A percentile compares a stretch with the other conserved stretches of the same genome.
Evolutionary conservation across 768 basidiomycete species (phyloP).

Genomic region (Inosperma sp.): DNA sequence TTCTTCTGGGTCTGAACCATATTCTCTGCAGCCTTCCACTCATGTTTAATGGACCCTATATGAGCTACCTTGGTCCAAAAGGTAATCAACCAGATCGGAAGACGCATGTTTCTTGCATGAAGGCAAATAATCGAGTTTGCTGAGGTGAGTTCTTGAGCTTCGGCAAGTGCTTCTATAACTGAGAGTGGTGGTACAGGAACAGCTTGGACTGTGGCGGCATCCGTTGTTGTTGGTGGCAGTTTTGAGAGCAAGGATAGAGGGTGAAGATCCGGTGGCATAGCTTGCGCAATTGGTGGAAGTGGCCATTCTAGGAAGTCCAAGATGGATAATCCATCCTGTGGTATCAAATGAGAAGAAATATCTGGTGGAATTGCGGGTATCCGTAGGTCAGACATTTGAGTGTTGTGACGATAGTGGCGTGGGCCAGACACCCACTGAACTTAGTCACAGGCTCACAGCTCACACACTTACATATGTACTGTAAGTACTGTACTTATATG

Average conservation of each 20-base stretch:
- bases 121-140: neutral
- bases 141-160: neutral
- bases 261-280: too few relatives aligned
- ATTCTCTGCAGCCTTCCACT: neutral
- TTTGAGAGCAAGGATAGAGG: neutral
- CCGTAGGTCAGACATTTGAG: neutral
- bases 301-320: neutral
- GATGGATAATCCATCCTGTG: neutral
- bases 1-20: neutral
- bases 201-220: neutral
- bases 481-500: too few relatives aligned
- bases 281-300: neutral
- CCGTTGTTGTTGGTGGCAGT: neutral
- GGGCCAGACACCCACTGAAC: neutral
- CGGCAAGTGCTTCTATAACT: neutral
- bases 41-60: neutral
- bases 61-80: neutral
- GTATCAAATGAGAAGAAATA: neutral
- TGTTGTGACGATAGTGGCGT: neutral
- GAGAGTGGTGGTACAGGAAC: neutral
- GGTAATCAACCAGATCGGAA: neutral
- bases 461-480: too few relatives aligned
- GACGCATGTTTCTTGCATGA: neutral
- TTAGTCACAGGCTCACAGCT: too few relatives aligned
- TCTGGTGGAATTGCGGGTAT: neutral